Base-by-base conservation (phyloP, 1,284 basidiomycete species). In the Cutaneotrichosporon sp. region DNA sequence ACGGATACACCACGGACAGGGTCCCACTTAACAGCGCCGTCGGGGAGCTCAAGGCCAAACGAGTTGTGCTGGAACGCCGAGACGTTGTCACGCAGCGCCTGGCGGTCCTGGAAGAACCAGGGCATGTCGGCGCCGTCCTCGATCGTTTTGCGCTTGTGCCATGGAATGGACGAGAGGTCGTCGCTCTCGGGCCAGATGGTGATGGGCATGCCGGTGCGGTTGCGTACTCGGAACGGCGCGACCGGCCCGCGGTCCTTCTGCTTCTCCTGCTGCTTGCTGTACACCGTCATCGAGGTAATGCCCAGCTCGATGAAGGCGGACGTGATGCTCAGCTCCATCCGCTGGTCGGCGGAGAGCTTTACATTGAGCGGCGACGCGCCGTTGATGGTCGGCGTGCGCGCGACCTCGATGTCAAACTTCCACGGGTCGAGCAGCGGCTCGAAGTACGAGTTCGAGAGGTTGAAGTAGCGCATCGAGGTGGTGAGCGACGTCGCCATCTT, bases 341-440 rank as follows among this genome's bases (percentile, higher is more conserved):
- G 86, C 67, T 95, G 90, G 63, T 87, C 85, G 10, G 95, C 91
- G 31, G 87, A 85, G 18, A 99, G 68, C 2, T 83, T 86, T 49
- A 91, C 76, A 46, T 82, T 84, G 59, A 89, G 80, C 24, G 87
- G 86, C 45, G 84, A 84, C 0, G 82, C 80, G 1, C 82, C 75
- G 25, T 77, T 82, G 33, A 77, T 72, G 0, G 55, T 53, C 52
- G 79, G 74, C 4, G 69, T 66, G 5, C 77, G 69, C 20, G 72
- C 69, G 10, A 75, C 69, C 67, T 72, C 57, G 16, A 92, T 78
- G 31, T 89, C 87, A 69, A 97, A 90, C 25, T 86, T 89, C 95
- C 97, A 99, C 1, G 97, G 97, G 75, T 99, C 97, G 71, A 98
- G 91, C 56, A 99, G 81, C n/a, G 97, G 97, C 80, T 99, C 97